Evolutionary conservation across 345 rosid species (phyloP).

Genomic region (Aquilaria malaccensis): DNA sequence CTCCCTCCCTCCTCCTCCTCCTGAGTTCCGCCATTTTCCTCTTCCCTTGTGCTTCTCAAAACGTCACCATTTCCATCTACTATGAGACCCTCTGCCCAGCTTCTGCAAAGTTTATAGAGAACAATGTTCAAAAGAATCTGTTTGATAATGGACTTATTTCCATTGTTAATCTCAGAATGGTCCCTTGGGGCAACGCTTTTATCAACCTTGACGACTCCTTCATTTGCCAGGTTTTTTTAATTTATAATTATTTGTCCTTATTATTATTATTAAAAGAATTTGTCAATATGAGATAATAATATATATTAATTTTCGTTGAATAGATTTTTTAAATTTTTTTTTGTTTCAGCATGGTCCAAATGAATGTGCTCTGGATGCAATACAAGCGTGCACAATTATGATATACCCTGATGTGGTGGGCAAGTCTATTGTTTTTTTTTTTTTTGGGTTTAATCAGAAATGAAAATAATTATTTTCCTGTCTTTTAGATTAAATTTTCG

Average conservation of each 20-base stretch:
- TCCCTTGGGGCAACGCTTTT: conserved; percentile 83
- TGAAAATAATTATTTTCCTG: no score
- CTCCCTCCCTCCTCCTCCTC: conserved; percentile 6
- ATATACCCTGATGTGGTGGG: conserved; percentile 50
- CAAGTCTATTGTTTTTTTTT: background rate
- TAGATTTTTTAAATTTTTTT: background rate
- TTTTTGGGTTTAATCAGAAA: background rate
- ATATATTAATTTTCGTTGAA: background rate
- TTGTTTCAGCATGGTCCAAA: conserved; percentile 47
- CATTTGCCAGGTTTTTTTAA: conserved; percentile 61
- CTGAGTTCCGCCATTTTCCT: background rate
- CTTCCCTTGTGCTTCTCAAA: conserved; percentile 18
- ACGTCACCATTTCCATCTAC: conserved; percentile 58
- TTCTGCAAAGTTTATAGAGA: conserved; percentile 68
- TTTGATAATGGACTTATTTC: conserved; percentile 49
- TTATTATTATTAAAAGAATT: background rate
- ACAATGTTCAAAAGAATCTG: conserved; percentile 44
- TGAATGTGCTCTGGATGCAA: conserved; percentile 45
- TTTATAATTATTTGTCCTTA: background rate
- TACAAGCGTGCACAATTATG: conserved; percentile 51
- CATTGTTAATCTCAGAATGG: conserved; percentile 55
- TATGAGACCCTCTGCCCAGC: conserved; percentile 72
- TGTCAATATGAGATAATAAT: background rate
- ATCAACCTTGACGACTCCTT: conserved; percentile 31
- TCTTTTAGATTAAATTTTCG: no score